These are phyloP conservation scores for Cryptosporidium sp. DNA, from an alignment of 169 alveolate species.

Conservation along the genomic window DNA sequence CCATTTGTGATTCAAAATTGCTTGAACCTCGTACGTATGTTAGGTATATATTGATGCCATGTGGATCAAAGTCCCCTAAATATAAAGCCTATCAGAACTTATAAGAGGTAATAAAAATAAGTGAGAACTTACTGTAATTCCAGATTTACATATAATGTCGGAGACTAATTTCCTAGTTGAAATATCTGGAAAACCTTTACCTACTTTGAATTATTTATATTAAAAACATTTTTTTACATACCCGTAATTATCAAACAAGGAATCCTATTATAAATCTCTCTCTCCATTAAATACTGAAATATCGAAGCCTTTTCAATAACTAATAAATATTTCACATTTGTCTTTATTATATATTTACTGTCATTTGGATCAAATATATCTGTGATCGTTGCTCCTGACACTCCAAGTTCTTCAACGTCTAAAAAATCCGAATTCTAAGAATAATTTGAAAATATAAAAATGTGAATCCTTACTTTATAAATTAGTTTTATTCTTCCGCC, in stretches of 20 bases:
- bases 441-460: neutral
- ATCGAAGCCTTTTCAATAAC: conserved; percentile 64
- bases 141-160: neutral
- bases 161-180: conserved; percentile 61
- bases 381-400: conserved; percentile 50
- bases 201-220: neutral
- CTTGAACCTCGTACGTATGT: conserved; percentile 65
- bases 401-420: conserved; percentile 54
- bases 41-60: conserved; percentile 63
- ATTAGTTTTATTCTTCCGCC: conserved; percentile 52
- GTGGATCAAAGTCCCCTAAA: conserved; percentile 72
- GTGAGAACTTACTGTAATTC: conserved; percentile 26
- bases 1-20: conserved; percentile 55
- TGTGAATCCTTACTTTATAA: conserved; percentile 6
- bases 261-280: conserved; percentile 50
- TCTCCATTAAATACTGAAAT: conserved; percentile 74
- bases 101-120: neutral
- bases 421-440: conserved; percentile 32
- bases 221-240: neutral
- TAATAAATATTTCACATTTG: conserved; percentile 34
- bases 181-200: conserved; percentile 73
- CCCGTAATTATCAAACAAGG: conserved; percentile 68
- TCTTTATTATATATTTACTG: conserved; percentile 7
- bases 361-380: conserved; percentile 34
- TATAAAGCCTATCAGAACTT: conserved; percentile 12